Evolutionary conservation across 495 filamentous ascomycete species (phyloP).

Genomic region (Aspergillus ostianus): DNA sequence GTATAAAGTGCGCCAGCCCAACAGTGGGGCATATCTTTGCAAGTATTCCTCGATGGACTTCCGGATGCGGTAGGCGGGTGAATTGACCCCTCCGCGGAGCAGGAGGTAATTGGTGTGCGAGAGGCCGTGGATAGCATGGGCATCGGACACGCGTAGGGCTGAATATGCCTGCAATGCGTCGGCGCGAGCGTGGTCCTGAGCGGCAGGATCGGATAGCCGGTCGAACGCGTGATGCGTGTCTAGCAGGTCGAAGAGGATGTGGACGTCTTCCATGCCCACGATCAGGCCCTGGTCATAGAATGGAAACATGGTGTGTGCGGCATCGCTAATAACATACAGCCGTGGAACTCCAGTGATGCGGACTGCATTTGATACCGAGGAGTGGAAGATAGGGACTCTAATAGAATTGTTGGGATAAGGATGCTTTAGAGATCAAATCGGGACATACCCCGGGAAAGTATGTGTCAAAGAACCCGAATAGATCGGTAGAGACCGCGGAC

Average conservation of each 20-base stretch:
- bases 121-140: slow-evolving; percentile 87
- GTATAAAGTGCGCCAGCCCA: slow-evolving; percentile 92
- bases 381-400: slow-evolving; percentile 85
- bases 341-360: slow-evolving; percentile 74
- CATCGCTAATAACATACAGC: slow-evolving; percentile 88
- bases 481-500: slow-evolving; percentile 46
- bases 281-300: slow-evolving; percentile 93
- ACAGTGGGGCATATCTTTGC: slow-evolving; percentile 65
- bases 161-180: slow-evolving; percentile 74
- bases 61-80: slow-evolving; percentile 68
- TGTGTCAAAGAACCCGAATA: slow-evolving; percentile 70
- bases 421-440: slow-evolving; percentile 64
- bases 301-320: slow-evolving; percentile 95
- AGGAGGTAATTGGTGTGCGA: slow-evolving; percentile 89
- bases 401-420: slow-evolving; percentile 68
- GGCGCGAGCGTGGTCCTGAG: slow-evolving; percentile 41
- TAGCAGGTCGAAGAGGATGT: slow-evolving; percentile 72
- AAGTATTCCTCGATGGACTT: slow-evolving; percentile 87
- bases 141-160: slow-evolving; percentile 66
- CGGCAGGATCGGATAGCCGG: slow-evolving; percentile 27
- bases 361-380: slow-evolving; percentile 89
- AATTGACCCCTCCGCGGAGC: slow-evolving; percentile 82
- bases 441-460: slow-evolving; percentile 86
- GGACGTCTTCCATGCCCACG: slow-evolving; percentile 78
- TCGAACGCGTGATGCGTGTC: slow-evolving; percentile 59